Percentiles rank a stretch among this genome's conserved stretches.
Conservation (phyloP, 2,329 filamentous ascomycete genomes). For the Hypomyces rosellus region DNA sequence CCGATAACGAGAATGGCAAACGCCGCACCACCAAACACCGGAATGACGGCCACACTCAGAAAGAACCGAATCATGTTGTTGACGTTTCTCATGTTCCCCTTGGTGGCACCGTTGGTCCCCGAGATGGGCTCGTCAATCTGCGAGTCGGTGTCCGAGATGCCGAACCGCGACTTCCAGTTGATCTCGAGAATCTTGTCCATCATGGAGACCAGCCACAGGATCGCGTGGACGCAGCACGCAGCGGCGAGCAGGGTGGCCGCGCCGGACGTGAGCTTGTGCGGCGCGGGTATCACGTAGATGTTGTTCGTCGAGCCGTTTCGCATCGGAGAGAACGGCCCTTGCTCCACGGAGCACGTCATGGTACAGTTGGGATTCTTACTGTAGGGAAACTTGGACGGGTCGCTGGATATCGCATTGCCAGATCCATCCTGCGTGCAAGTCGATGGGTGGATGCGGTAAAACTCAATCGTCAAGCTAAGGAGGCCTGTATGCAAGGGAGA, state of each 20-base stretch:
- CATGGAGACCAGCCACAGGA: slow-evolving; percentile 55
- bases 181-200: slow-evolving; percentile 58
- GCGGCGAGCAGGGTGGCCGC: slow-evolving; percentile 55
- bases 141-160: slow-evolving; percentile 16
- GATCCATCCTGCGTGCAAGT: slow-evolving; percentile 35
- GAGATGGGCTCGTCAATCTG: slow-evolving; percentile 36
- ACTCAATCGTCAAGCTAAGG: slow-evolving; percentile 57
- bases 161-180: slow-evolving; percentile 48
- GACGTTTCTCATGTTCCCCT: slow-evolving; percentile 44
- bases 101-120: slow-evolving; percentile 50
- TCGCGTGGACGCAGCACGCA: slow-evolving; percentile 58
- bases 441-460: slow-evolving; percentile 46
- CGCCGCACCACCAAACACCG: slow-evolving; percentile 52
- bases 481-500: slow-evolving; percentile 36
- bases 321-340: slow-evolving; percentile 49
- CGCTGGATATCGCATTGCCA: slow-evolving; percentile 29
- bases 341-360: slow-evolving; percentile 37
- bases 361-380: slow-evolving; percentile 34
- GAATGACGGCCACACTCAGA: slow-evolving; percentile 50
- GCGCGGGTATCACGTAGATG: slow-evolving; percentile 57
- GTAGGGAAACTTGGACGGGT: slow-evolving; percentile 39
- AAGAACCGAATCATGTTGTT: slow-evolving; percentile 50
- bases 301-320: slow-evolving; percentile 50
- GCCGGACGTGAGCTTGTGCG: slow-evolving; percentile 49
- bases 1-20: slow-evolving; percentile 54